These are phyloP conservation scores for Fusarium equiseti DNA, from an alignment of 2,329 filamentous ascomycete species.

Conservation along the genomic window DNA sequence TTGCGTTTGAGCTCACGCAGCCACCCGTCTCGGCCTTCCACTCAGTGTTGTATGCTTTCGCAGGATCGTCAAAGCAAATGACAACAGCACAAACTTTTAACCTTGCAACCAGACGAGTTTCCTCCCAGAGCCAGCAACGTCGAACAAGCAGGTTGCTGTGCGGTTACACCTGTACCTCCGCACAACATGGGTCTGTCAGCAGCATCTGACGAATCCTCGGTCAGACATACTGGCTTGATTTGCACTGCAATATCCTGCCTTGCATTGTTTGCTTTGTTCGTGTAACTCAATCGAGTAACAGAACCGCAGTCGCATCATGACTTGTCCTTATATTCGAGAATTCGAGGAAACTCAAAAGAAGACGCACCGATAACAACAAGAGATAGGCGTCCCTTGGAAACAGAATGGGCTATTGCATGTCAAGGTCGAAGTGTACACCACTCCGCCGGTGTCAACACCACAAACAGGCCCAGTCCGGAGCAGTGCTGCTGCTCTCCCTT, in stretches of 20 bases:
- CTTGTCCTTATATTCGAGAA: background rate
- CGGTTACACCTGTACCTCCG: conserved; percentile 27
- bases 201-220: conserved; percentile 26
- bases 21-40: conserved; percentile 20
- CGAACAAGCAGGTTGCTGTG: conserved; percentile 1
- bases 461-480: conserved; percentile 5
- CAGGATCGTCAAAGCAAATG: background rate
- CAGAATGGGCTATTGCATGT: background rate
- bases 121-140: conserved; percentile 8
- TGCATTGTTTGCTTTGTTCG: background rate
- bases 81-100: background rate
- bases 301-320: too few relatives aligned
- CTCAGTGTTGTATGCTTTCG: background rate
- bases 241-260: conserved; percentile 11
- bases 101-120: conserved; percentile 1
- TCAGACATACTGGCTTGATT: conserved; percentile 8
- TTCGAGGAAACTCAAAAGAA: background rate
- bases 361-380: background rate
- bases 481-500: conserved; percentile 7
- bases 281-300: background rate
- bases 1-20: conserved; percentile 27
- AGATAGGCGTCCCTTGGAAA: background rate
- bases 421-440: background rate
- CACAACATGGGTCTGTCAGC: conserved; percentile 10
- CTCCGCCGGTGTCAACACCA: conserved; percentile 10